Evolutionary conservation across 176 grass and related monocot species (phyloP), one percentile per base, ranked within the genome.

Genomic region (Saccharum officinarum): DNA sequence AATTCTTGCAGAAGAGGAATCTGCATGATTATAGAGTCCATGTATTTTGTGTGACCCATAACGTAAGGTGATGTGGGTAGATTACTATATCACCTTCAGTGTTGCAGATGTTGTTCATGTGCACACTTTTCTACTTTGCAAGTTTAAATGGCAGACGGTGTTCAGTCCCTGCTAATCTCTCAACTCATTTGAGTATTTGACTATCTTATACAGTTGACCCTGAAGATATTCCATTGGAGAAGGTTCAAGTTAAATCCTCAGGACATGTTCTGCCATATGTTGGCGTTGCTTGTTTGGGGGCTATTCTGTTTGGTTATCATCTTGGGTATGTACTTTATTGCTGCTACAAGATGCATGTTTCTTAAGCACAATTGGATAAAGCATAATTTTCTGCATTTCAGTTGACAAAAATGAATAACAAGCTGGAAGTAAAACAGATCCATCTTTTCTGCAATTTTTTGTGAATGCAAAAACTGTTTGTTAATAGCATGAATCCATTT

Each of bases 221-320:
- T 25, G 93, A 99, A 45, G 86, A 92, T 84, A 31, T 88, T 39
- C 92, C 88, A 40, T 78, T 83, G 9, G 83, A 92, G 80, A 94
- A 92, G 86, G 62, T 91, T 77, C 83, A 91, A 69, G 82, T 63
- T 20, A 94, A 96, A 86, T 92, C 93, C 52, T 99, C 97, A 23
- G 93, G 88, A 57, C 93, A 67, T 86, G 97, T 99, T 81, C 80
- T 99, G 23, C 92, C 90, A 77, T 99, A 99, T 82, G 97, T 99
- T 80, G 97, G 88, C 31, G 93, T 99, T 79, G 97, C 97, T 76
- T 99, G 97, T 66, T 93, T 99, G 80, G 93, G 97, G 44, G 93
- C 97, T 71, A 92, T 99, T 92, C 40, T 99, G 47, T 99, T 99
- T 88, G 97, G 97, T 57, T 99, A 96, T 78, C 97, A 99, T 91